Evolutionary conservation across 2,329 filamentous ascomycete genomes (phyloP).

Genomic region (Botrytis byssoidea): DNA sequence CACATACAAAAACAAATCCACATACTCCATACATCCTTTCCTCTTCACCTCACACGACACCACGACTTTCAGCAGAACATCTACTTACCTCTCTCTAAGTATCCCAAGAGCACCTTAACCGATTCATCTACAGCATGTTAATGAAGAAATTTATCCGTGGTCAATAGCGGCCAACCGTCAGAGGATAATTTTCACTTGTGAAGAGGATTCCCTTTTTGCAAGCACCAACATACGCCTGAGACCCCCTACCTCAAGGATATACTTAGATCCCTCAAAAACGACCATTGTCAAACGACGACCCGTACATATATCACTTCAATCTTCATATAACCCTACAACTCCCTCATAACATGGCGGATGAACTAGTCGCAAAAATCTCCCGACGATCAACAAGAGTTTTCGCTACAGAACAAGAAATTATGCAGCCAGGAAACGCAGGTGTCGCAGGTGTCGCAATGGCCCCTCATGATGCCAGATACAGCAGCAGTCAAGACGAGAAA

Average conservation of each 20-base stretch:
- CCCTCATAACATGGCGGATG: conserved; percentile 23
- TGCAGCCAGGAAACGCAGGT: conserved; percentile 18
- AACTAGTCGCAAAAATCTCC: conserved; percentile 24
- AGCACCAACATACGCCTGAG: neutral
- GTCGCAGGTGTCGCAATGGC: neutral
- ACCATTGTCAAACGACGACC: neutral
- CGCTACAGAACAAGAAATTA: conserved; percentile 24
- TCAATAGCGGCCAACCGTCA: neutral
- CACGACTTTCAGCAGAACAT: neutral
- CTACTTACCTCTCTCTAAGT: neutral
- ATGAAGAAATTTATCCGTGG: neutral
- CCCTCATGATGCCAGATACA: conserved; percentile 17
- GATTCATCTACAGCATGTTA: neutral
- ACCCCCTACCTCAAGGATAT: neutral
- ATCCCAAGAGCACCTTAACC: neutral
- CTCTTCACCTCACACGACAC: neutral
- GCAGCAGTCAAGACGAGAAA: conserved; percentile 22
- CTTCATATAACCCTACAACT: neutral
- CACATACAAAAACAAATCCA: neutral
- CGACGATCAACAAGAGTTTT: conserved; percentile 30
- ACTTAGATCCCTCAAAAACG: neutral
- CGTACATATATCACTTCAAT: neutral
- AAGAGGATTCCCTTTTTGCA: conserved; percentile 1
- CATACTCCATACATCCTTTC: neutral
- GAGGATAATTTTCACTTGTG: conserved; percentile 3